Evolutionary conservation across 352 stramenopile genomes (phyloP).

Genomic region (Thalassiosira hispida): DNA sequence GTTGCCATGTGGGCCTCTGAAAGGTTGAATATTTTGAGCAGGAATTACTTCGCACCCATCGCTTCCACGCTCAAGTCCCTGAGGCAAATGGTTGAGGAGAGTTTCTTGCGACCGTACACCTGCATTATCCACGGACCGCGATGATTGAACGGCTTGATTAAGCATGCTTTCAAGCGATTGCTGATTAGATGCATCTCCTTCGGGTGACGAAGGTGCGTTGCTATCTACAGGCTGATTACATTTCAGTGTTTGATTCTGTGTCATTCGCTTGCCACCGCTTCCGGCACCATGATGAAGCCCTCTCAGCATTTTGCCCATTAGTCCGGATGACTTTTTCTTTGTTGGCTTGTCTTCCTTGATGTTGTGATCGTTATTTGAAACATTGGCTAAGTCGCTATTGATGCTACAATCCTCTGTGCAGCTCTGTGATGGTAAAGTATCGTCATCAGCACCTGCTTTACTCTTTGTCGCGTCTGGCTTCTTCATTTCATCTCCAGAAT

Average conservation of each 20-base stretch:
- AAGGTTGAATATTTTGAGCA: slow-evolving; percentile 67
- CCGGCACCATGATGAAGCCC: slow-evolving; percentile 12
- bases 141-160: slow-evolving; percentile 57
- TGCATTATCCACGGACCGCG: slow-evolving; percentile 50
- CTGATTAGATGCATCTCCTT: slow-evolving; percentile 60
- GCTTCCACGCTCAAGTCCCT: slow-evolving; percentile 61
- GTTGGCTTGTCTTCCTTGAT: not conserved
- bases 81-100: slow-evolving; percentile 58
- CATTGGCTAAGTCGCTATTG: not conserved
- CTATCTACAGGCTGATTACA: slow-evolving; percentile 18
- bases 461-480: not conserved
- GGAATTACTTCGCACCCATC: slow-evolving; percentile 77
- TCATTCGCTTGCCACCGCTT: slow-evolving; percentile 22
- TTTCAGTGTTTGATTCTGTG: slow-evolving; percentile 9
- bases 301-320: slow-evolving; percentile 47
- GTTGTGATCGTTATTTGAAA: not conserved
- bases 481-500: slow-evolving; percentile 4
- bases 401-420: not conserved
- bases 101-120: slow-evolving; percentile 62
- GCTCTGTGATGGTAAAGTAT: slow-evolving; percentile 7
- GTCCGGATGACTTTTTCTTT: slow-evolving; percentile 40
- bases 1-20: slow-evolving; percentile 58
- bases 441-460: not conserved
- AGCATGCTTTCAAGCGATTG: slow-evolving; percentile 73
- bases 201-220: slow-evolving; percentile 38